Conservation (phyloP, 164 flowering plant species). For the Paratinospora sagittata region DNA sequence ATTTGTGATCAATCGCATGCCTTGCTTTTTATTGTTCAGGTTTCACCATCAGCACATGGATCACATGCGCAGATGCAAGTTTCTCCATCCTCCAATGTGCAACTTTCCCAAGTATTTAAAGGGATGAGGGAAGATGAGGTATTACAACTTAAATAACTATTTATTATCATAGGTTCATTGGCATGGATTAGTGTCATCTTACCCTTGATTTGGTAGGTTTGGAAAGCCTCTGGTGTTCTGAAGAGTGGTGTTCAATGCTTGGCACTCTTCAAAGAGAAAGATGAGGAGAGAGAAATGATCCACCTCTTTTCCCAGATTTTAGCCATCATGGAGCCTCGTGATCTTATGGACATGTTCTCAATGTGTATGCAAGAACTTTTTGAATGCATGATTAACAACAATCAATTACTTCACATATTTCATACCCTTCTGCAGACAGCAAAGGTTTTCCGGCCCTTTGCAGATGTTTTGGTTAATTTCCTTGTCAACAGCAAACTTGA, state of each 20-base stretch:
- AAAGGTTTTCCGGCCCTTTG: conserved; percentile 84
- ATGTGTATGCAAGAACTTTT: conserved; percentile 96
- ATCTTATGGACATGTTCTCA: conserved; percentile 99
- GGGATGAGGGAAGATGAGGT: conserved; percentile 99
- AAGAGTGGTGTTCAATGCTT: conserved; percentile 96
- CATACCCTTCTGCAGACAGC: conserved; percentile 74
- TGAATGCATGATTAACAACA: conserved; percentile 89
- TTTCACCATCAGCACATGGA: conserved; percentile 56
- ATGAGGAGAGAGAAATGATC: conserved; percentile 91
- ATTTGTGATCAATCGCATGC: conserved; percentile 11
- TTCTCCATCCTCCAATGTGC: conserved; percentile 49
- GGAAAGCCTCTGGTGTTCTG: conserved; percentile 91
- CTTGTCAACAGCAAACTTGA: conserved; percentile 93
- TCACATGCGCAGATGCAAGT: conserved; percentile 54
- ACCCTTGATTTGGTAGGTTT: conserved; percentile 43
- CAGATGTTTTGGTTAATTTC: conserved; percentile 91
- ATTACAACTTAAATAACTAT: conserved; percentile 9
- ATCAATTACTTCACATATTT: conserved; percentile 79
- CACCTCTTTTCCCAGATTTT: conserved; percentile 75
- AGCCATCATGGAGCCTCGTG: conserved; percentile 93
- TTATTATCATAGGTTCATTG: not conserved
- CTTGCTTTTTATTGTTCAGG: conserved; percentile 34
- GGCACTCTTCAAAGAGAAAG: conserved; percentile 91
- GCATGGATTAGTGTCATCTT: not conserved
- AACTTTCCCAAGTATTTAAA: conserved; percentile 57